These are phyloP conservation scores for Marvania coccoides DNA, from an alignment of 139 green algal genomes.

Conservation along the genomic window DNA sequence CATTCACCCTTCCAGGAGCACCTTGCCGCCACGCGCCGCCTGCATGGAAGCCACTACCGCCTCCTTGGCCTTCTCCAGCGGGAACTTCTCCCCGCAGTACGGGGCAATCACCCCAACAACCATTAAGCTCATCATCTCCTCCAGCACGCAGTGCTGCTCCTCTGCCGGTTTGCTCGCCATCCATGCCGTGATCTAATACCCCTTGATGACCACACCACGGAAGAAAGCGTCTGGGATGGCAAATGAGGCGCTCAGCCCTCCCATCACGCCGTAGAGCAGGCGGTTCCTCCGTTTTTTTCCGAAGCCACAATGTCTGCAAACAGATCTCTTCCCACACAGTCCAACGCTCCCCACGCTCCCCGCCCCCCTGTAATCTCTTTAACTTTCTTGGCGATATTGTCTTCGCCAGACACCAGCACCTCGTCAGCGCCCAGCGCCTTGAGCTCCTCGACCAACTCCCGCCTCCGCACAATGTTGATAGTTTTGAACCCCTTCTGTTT, in stretches of 20 bases:
- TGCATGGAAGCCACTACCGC: slow-evolving; percentile 8
- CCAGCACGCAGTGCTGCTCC: neutral
- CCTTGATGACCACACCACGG: slow-evolving; percentile 4
- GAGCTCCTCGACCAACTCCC: slow-evolving; percentile 26
- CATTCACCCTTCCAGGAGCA: slow-evolving; percentile 31
- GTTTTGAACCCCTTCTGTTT: slow-evolving; percentile 33
- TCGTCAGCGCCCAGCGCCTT: slow-evolving; percentile 27
- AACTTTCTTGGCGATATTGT: slow-evolving; percentile 15
- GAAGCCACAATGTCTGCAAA: neutral
- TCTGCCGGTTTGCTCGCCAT: neutral
- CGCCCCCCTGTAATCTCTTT: slow-evolving; percentile 32
- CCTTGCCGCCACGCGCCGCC: slow-evolving; percentile 26
- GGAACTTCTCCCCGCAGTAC: slow-evolving; percentile 6
- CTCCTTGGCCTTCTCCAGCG: slow-evolving; percentile 14
- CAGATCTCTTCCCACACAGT: slow-evolving; percentile 28
- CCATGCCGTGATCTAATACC: slow-evolving; percentile 15
- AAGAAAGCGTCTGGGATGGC: slow-evolving; percentile 20
- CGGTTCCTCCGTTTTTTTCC: neutral
- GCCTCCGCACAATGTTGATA: slow-evolving; percentile 41
- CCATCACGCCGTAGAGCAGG: slow-evolving; percentile 26
- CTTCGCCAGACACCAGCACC: slow-evolving; percentile 19
- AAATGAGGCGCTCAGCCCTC: neutral
- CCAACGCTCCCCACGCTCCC: slow-evolving; percentile 24
- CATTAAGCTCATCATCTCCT: slow-evolving; percentile 13
- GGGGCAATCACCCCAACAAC: slow-evolving; percentile 9